These are phyloP conservation scores for Globisporangium iwayamae DNA, from an alignment of 352 stramenopile species.

Conservation along the genomic window DNA sequence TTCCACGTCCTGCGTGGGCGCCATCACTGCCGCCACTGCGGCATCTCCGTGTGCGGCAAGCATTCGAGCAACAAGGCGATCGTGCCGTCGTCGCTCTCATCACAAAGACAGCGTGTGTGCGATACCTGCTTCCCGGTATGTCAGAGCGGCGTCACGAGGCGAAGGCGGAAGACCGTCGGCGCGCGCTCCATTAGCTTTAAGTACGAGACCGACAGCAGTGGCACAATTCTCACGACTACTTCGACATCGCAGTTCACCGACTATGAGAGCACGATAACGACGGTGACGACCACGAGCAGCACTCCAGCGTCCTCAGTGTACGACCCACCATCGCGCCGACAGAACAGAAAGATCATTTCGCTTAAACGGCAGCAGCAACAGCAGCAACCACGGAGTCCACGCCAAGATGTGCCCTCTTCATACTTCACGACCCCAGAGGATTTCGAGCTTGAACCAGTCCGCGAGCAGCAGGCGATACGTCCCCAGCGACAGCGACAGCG, in stretches of 20 bases:
- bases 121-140: constrained; percentile 64
- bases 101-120: constrained; percentile 67
- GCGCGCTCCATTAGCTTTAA: constrained; percentile 14
- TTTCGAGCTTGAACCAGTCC: not conserved
- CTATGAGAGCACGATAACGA: constrained; percentile 13
- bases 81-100: constrained; percentile 63
- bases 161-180: constrained; percentile 16
- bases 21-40: constrained; percentile 79
- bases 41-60: constrained; percentile 66
- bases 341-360: constrained; percentile 6
- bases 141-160: constrained; percentile 20
- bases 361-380: not conserved
- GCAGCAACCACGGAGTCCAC: not conserved
- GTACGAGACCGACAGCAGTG: constrained; percentile 10
- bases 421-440: not conserved
- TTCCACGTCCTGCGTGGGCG: constrained; percentile 66
- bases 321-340: not conserved
- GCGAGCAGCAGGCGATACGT: not conserved
- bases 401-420: not conserved
- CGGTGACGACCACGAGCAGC: not conserved
- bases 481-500: not conserved
- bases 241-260: constrained; percentile 3
- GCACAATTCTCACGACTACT: constrained; percentile 9
- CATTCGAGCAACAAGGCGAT: constrained; percentile 68
- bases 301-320: constrained; percentile 1